Evolutionary conservation across 768 basidiomycete species (phyloP).

Genomic region (Chiua virens): DNA sequence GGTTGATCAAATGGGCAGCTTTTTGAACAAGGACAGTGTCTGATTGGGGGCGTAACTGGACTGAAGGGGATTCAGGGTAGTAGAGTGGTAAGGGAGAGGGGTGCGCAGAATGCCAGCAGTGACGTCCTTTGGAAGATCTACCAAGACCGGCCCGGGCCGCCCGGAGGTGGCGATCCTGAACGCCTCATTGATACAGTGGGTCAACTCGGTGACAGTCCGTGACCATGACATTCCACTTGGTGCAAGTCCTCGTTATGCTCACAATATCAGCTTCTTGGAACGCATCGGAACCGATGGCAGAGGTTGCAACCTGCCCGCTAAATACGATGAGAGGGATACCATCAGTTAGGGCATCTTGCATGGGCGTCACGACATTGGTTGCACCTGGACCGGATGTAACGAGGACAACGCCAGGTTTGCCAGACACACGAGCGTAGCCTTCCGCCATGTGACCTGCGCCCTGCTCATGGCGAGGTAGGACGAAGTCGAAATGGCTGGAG

Average conservation of each 20-base stretch:
- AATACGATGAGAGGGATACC: slow-evolving; percentile 95
- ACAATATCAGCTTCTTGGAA: slow-evolving; percentile 98
- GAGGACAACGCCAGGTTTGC: slow-evolving; percentile 95
- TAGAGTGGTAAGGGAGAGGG: slow-evolving; percentile 81
- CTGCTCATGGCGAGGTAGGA: slow-evolving; percentile 96
- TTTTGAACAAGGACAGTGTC: slow-evolving; percentile 71
- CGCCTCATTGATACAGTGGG: slow-evolving; percentile 95
- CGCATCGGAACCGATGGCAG: slow-evolving; percentile 95
- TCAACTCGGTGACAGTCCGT: slow-evolving; percentile 92
- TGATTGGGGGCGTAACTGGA: slow-evolving; percentile 51
- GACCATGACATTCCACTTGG: slow-evolving; percentile 99
- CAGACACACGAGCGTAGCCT: slow-evolving; percentile 94
- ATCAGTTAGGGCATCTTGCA: slow-evolving; percentile 96
- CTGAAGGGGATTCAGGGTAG: slow-evolving; percentile 80
- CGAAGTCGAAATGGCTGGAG: slow-evolving; percentile 90
- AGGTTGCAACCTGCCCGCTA: slow-evolving; percentile 97
- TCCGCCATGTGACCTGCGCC: slow-evolving; percentile 99
- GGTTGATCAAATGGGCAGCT: slow-evolving; percentile 89
- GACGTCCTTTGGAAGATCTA: slow-evolving; percentile 98
- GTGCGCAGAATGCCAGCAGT: slow-evolving; percentile 89
- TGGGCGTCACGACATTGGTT: slow-evolving; percentile 95
- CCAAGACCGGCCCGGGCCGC: slow-evolving; percentile 94
- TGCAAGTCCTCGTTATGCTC: slow-evolving; percentile 95
- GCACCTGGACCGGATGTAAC: slow-evolving; percentile 98
- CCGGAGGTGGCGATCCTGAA: slow-evolving; percentile 99